These are phyloP conservation scores for Pichia sp. DNA, from an alignment of 1,139 yeast species.

Conservation along the genomic window DNA sequence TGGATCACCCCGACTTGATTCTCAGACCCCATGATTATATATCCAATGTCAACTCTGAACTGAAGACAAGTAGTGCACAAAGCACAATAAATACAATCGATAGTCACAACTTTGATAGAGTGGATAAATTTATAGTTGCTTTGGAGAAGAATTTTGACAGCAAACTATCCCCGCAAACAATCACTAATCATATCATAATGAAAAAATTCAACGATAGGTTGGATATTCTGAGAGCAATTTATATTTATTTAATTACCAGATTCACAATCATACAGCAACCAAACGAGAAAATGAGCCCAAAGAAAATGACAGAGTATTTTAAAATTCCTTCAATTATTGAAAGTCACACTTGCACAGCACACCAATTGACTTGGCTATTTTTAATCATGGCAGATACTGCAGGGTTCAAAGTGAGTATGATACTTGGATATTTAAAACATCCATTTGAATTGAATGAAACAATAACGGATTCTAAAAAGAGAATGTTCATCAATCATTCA, in stretches of 20 bases:
- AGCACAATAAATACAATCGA: background rate
- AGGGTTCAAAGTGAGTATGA: slow-evolving; percentile 65
- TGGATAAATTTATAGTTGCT: slow-evolving; percentile 19
- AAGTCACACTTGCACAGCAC: slow-evolving; percentile 50
- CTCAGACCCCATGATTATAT: slow-evolving; percentile 63
- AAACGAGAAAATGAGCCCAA: slow-evolving; percentile 22
- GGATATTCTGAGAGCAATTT: slow-evolving; percentile 55
- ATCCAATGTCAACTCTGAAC: slow-evolving; percentile 26
- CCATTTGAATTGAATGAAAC: slow-evolving; percentile 43
- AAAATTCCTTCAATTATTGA: slow-evolving; percentile 23
- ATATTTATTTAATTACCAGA: slow-evolving; percentile 48
- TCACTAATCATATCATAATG: slow-evolving; percentile 38
- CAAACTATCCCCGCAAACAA: slow-evolving; percentile 33
- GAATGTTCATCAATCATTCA: slow-evolving; percentile 65
- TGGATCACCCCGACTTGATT: slow-evolving; percentile 54
- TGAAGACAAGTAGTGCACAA: too few relatives aligned
- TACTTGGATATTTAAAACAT: slow-evolving; percentile 75
- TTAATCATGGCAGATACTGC: slow-evolving; percentile 64
- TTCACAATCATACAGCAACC: slow-evolving; percentile 23
- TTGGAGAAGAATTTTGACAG: slow-evolving; percentile 17
- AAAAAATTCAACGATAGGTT: slow-evolving; percentile 35
- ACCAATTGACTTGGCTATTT: slow-evolving; percentile 70
- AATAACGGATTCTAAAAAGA: slow-evolving; percentile 22
- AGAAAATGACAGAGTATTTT: slow-evolving; percentile 18
- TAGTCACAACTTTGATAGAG: slow-evolving; percentile 17